Evolutionary conservation across 305 asterid genomes (phyloP).

Genomic region (Fraxinus baroniana): DNA sequence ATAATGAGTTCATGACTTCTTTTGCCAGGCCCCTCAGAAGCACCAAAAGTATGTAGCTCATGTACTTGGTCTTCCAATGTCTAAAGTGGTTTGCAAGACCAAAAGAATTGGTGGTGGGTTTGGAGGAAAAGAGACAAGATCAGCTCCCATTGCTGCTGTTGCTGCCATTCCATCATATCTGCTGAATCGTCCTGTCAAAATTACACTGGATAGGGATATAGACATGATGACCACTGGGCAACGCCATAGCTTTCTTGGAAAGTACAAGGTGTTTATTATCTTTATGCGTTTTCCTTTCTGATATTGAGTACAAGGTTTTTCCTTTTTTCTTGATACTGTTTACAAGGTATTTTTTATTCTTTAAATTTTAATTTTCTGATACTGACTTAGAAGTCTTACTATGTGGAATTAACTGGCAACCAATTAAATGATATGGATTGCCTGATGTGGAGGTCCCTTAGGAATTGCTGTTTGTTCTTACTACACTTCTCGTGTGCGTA

Average conservation of each 20-base stretch:
- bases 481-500: background rate
- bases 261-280: constrained; percentile 65
- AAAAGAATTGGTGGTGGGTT: constrained; percentile 98
- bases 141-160: constrained; percentile 73
- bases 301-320: constrained; percentile 34
- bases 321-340: background rate
- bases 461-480: background rate
- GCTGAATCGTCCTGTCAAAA: constrained; percentile 81
- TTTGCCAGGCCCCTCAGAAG: constrained; percentile 72
- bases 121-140: constrained; percentile 97
- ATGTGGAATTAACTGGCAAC: background rate
- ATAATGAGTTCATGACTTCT: constrained; percentile 5
- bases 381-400: background rate
- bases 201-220: constrained; percentile 77
- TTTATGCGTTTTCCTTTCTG: background rate
- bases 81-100: constrained; percentile 94
- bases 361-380: background rate
- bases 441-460: background rate
- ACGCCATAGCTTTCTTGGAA: constrained; percentile 91
- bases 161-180: constrained; percentile 83
- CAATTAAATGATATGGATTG: background rate
- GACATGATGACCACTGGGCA: constrained; percentile 96
- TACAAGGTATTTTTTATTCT: constrained; percentile 36
- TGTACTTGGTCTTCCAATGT: constrained; percentile 94
- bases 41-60: constrained; percentile 82